Percentiles rank a stretch among this genome's conserved stretches.
Conservation (phyloP, 2,329 filamentous ascomycete species). For the Hypoxylon sp. region DNA sequence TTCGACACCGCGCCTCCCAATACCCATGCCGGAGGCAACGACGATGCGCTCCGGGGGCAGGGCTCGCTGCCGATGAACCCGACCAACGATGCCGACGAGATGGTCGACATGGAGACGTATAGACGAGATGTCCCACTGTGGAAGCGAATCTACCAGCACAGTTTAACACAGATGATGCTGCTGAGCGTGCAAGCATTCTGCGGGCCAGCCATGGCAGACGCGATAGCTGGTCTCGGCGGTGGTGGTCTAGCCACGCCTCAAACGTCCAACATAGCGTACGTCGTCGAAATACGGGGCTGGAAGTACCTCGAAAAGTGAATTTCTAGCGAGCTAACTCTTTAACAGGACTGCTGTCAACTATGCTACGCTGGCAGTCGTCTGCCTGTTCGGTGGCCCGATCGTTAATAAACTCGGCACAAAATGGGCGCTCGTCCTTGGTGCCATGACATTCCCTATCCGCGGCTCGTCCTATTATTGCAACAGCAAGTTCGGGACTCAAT, state of each 20-base stretch:
- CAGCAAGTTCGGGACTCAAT: constrained; percentile 57
- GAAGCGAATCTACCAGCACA: constrained; percentile 56
- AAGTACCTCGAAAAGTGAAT: not conserved
- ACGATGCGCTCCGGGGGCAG: constrained; percentile 34
- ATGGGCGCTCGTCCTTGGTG: constrained; percentile 55
- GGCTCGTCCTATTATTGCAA: constrained; percentile 59
- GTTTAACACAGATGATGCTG: constrained; percentile 58
- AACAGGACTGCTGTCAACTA: constrained; percentile 40
- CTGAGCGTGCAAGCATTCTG: constrained; percentile 56
- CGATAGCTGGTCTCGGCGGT: constrained; percentile 52
- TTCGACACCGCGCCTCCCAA: constrained; percentile 40
- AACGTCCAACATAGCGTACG: constrained; percentile 52
- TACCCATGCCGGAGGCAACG: constrained; percentile 38
- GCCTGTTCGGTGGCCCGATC: constrained; percentile 53
- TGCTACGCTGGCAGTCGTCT: constrained; percentile 47
- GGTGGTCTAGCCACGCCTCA: constrained; percentile 55
- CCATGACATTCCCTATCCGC: constrained; percentile 52
- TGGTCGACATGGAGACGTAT: constrained; percentile 49
- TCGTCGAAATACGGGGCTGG: constrained; percentile 6
- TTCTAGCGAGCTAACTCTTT: not conserved
- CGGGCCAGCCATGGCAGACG: constrained; percentile 51
- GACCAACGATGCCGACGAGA: constrained; percentile 29
- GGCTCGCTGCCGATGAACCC: constrained; percentile 35
- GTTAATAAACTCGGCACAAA: constrained; percentile 57
- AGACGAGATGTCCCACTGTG: constrained; percentile 46